Percentiles rank a stretch among this genome's conserved stretches.
Evolutionary conservation across 495 filamentous ascomycete genomes (phyloP).

Genomic region (Aspergillus campestris): DNA sequence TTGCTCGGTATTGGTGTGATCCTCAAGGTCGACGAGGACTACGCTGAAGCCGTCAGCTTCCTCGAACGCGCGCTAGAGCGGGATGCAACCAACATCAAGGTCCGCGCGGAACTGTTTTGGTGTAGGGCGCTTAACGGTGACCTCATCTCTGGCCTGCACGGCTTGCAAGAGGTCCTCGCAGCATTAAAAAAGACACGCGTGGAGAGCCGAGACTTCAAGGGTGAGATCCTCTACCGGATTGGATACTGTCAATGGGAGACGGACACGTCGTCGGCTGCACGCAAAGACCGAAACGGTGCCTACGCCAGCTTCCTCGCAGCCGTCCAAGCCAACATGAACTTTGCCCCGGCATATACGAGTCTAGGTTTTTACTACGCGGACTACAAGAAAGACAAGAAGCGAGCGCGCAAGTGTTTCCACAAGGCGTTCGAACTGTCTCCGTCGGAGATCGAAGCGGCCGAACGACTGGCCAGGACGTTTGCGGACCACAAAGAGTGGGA

Average conservation of each 20-base stretch:
- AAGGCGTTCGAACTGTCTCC: slow-evolving; percentile 93
- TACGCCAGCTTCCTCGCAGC: slow-evolving; percentile 79
- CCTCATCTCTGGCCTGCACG: slow-evolving; percentile 49
- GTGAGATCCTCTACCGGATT: slow-evolving; percentile 79
- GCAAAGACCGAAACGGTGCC: slow-evolving; percentile 69
- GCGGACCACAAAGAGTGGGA: slow-evolving; percentile 93
- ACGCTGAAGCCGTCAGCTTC: slow-evolving; percentile 67
- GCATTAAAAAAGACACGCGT: slow-evolving; percentile 44
- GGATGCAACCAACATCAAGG: slow-evolving; percentile 62
- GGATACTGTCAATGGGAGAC: slow-evolving; percentile 84
- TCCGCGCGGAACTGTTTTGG: slow-evolving; percentile 82
- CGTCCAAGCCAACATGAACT: slow-evolving; percentile 80
- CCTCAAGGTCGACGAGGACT: slow-evolving; percentile 86
- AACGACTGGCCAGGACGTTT: slow-evolving; percentile 75
- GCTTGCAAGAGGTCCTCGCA: slow-evolving; percentile 62
- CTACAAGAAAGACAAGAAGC: slow-evolving; percentile 74
- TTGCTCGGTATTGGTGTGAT: slow-evolving; percentile 87
- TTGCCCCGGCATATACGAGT: slow-evolving; percentile 84
- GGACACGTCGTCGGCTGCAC: slow-evolving; percentile 56
- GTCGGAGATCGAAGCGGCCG: slow-evolving; percentile 78
- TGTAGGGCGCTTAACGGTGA: slow-evolving; percentile 78
- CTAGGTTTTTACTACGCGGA: slow-evolving; percentile 94
- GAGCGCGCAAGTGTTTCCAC: slow-evolving; percentile 86
- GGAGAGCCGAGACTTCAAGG: slow-evolving; percentile 60
- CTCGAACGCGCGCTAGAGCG: slow-evolving; percentile 62